These are phyloP conservation scores for Lasiosphaeria hispida DNA, from an alignment of 495 filamentous ascomycete genomes.

Conservation along the genomic window DNA sequence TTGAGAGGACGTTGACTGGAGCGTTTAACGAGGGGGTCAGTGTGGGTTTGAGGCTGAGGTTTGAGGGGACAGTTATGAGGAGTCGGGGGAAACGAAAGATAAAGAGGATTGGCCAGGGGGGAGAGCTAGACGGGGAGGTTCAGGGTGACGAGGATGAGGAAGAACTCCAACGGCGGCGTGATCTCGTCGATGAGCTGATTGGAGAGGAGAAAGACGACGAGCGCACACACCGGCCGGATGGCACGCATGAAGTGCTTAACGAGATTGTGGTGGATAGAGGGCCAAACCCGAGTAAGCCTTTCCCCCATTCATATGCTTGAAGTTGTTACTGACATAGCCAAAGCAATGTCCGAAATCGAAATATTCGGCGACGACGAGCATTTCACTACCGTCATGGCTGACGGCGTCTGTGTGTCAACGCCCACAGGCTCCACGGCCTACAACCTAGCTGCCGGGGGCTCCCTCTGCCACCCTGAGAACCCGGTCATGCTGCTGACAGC, in stretches of 20 bases:
- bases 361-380: slow-evolving; percentile 95
- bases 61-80: slow-evolving; percentile 94
- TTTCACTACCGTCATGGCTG: slow-evolving; percentile 82
- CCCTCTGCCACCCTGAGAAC: slow-evolving; percentile 94
- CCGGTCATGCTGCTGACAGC: slow-evolving; percentile 94
- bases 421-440: slow-evolving; percentile 95
- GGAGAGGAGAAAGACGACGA: slow-evolving; percentile 78
- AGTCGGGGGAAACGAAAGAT: slow-evolving; percentile 52
- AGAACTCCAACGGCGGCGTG: slow-evolving; percentile 39
- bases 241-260: slow-evolving; percentile 85
- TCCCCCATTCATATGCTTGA: not conserved
- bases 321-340: not conserved
- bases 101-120: slow-evolving; percentile 13
- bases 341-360: slow-evolving; percentile 82
- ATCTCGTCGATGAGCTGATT: slow-evolving; percentile 87
- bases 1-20: slow-evolving; percentile 63
- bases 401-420: slow-evolving; percentile 87
- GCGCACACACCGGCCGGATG: slow-evolving; percentile 75
- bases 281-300: slow-evolving; percentile 73
- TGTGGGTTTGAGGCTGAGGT: slow-evolving; percentile 82
- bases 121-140: slow-evolving; percentile 26
- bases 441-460: slow-evolving; percentile 93
- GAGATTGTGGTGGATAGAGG: slow-evolving; percentile 89
- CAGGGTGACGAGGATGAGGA: slow-evolving; percentile 31
- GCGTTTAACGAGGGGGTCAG: slow-evolving; percentile 82